Base-by-base conservation (phyloP, 208 protist species). In the Leishmania martiniquensis region DNA sequence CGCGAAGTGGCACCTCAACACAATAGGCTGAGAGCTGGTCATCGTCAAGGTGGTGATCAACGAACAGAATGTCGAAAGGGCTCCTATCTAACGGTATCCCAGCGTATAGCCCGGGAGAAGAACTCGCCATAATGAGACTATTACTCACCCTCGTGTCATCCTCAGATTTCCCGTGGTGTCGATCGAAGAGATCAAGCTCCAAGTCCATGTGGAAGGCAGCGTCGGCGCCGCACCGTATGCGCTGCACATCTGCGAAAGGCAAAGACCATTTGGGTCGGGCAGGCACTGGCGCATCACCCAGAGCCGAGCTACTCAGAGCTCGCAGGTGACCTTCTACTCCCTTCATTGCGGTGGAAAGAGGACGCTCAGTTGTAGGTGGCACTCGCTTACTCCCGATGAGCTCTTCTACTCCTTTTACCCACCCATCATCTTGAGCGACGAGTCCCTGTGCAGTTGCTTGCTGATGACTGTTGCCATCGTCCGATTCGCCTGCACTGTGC, bases 1-100 rank as follows among this genome's bases (percentile, higher is more conserved):
- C 72, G 49, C 77, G 63, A 52, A 25, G 73, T 39, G 63, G 29
- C 13, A 65, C 52, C 45, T 77, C 70, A 9, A 73, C 54, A 51
- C 49, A 37, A 34, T 77, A 76, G 4, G 51, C 39, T 20, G 72
- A 82, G 42, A 73, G 25, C 45, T 82, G 72, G 34, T 76, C 77
- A 49, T 77, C 54, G 54, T 82, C 77, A 15, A 68, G 32, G 39
- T 76, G 77, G 52, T 82, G 71, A 67, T 82, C 77, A 49, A 82
- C 77, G 49, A 82, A 76, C n/a, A 82, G 22, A 49, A 75, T 74
- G 6, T 52, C 55, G 54, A 77, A 25, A 9, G 49, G 66, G 52
- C 47, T 47, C 34, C 62, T 52, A n/a, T 73, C 62, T 57, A 72
- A 66, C 2, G 70, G 70, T 42, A 44, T 29, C 32, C 49, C 63